These are phyloP conservation scores for Coemansia javaensis DNA, from an alignment of 192 early-diverging fungal genomes.

Conservation along the genomic window DNA sequence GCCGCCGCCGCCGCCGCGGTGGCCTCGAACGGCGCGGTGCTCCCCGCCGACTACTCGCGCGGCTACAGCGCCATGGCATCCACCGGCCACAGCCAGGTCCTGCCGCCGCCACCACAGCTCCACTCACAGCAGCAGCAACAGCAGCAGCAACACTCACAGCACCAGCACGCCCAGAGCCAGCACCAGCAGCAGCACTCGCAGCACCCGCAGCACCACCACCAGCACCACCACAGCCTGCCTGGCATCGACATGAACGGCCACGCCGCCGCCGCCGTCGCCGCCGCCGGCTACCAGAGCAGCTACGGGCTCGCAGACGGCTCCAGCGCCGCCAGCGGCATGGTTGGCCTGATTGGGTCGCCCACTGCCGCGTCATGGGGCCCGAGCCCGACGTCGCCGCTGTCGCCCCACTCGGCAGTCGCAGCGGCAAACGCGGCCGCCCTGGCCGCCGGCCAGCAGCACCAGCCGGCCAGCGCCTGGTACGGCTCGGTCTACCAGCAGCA, in stretches of 20 bases:
- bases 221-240: conserved; percentile 42
- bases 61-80: conserved; percentile 44
- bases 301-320: conserved; percentile 48
- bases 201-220: conserved; percentile 15
- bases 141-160: no score
- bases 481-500: conserved; percentile 41
- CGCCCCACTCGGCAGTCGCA: conserved; percentile 32
- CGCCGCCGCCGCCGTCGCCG: conserved; percentile 25
- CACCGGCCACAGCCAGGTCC: conserved; percentile 33
- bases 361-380: conserved; percentile 41
- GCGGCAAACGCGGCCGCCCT: conserved; percentile 32
- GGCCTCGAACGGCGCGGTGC: conserved; percentile 18
- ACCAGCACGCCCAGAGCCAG: conserved; percentile 1
- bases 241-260: conserved; percentile 50
- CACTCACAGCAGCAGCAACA: conserved; percentile 32
- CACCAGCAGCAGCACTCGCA: conserved; percentile 17
- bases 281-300: conserved; percentile 47
- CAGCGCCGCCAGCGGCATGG: conserved; percentile 30
- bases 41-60: conserved; percentile 40
- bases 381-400: conserved; percentile 33
- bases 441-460: conserved; percentile 39
- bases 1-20: conserved; percentile 27
- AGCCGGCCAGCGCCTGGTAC: conserved; percentile 39
- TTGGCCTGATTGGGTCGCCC: conserved; percentile 38
- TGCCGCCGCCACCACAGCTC: conserved; percentile 40